Evolutionary conservation across 1,139 yeast genomes (phyloP), one percentile per base, ranked within the genome.

Genomic region (Geotrichum aggregatum): DNA sequence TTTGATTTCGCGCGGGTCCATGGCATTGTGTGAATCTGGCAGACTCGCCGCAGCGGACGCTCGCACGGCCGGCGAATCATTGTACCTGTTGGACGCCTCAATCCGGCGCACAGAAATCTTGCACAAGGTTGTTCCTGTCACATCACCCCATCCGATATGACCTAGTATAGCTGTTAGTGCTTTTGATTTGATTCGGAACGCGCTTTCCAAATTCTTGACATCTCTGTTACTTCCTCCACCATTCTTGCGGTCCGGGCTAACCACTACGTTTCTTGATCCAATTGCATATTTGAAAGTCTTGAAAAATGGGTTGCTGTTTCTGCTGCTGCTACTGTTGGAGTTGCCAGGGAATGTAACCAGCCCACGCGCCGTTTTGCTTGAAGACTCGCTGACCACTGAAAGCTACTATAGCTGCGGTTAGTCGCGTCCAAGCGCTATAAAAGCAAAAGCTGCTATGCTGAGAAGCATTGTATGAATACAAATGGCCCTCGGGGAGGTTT

Each of bases 151-250:
- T 22, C 34, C 8, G 33, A 43, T 31, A 28, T 43, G 47, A 3
- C 47, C 47, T 26, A 43, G 28, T 24, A 49, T 49, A 2, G 47
- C 47, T 22, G 40, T 22, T n/a, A 49, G 31, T 10, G 52, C 44
- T 18, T 48, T 48, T 19, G 47, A 41, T 18, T 44, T 21, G 30
- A 49, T 36, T 26, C 47, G 52, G 19, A 49, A 43, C 39, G 47
- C 33, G 38, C 52, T 49, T n/a, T 36, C 43, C 26, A 31, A 14
- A n/a, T 31, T 44, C 39, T 44, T 43, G 16, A 19, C 36, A 21
- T 16, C 43, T 14, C 43, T 3, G 16, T 38, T 33, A 28, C 42
- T 28, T 26, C 35, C 31, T 8, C 33, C 41, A n/a, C n/a, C 28
- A 16, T 21, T 19, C 26, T 22, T 30, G 34, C 45, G 45, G 21